These are phyloP conservation scores for Martiniozyma asiatica DNA, from an alignment of 1,139 yeast species.

Conservation along the genomic window DNA sequence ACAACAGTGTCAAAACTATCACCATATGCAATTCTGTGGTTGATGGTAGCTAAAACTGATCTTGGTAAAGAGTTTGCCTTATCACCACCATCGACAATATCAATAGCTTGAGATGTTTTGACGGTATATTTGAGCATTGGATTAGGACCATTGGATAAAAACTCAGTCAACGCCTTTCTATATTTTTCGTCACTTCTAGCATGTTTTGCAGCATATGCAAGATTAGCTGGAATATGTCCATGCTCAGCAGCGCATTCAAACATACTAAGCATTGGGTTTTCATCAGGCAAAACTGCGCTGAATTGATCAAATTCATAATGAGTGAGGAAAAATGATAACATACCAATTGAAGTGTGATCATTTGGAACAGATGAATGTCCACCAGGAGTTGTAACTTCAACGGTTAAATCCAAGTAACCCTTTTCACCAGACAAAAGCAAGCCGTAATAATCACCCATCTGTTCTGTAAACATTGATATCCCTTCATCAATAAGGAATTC, in stretches of 20 bases:
- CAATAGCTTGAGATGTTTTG: slow-evolving; percentile 48
- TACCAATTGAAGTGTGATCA: slow-evolving; percentile 56
- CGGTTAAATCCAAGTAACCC: slow-evolving; percentile 41
- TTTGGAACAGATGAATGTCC: slow-evolving; percentile 67
- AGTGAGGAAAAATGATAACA: slow-evolving; percentile 39
- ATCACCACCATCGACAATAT: slow-evolving; percentile 45
- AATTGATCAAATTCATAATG: slow-evolving; percentile 40
- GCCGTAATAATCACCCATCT: slow-evolving; percentile 4
- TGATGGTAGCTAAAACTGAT: slow-evolving; percentile 32
- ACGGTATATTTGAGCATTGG: slow-evolving; percentile 26
- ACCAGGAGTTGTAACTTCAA: slow-evolving; percentile 44
- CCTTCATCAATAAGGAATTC: slow-evolving; percentile 62
- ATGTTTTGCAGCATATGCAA: slow-evolving; percentile 25
- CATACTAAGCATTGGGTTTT: slow-evolving; percentile 35
- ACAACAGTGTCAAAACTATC: slow-evolving; percentile 25
- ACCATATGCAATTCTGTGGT: slow-evolving; percentile 38
- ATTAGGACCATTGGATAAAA: slow-evolving; percentile 18
- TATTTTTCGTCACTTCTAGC: slow-evolving; percentile 31
- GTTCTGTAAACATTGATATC: slow-evolving; percentile 25
- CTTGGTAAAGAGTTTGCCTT: slow-evolving; percentile 48
- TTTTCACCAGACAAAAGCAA: slow-evolving; percentile 54
- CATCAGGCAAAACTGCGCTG: slow-evolving; percentile 28
- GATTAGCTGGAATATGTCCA: slow-evolving; percentile 15
- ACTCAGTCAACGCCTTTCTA: slow-evolving; percentile 29
- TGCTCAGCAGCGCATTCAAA: slow-evolving; percentile 37